Conservation (phyloP, 352 stramenopile genomes). For the Thraustochytrium sp. region DNA sequence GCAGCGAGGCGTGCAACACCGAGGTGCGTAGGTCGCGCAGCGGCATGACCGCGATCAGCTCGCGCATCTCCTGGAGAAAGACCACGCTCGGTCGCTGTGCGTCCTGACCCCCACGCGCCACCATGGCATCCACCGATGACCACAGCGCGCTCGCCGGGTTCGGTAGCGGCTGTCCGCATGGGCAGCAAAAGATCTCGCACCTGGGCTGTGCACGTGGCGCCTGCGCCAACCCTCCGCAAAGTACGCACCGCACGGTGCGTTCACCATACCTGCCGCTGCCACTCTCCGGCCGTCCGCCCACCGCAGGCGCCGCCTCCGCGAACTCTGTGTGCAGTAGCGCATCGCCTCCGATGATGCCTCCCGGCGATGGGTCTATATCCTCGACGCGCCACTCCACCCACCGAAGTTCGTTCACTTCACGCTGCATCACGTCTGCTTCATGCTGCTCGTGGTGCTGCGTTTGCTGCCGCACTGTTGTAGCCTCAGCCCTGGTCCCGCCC, state of each 20-base stretch:
- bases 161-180: conserved; percentile 22
- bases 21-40: neutral
- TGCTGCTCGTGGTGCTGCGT: too few species aligned
- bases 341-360: neutral
- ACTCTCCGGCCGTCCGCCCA: neutral
- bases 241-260: neutral
- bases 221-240: neutral
- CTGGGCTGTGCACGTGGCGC: neutral
- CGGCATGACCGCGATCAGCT: conserved; percentile 16
- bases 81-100: neutral
- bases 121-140: conserved; percentile 2
- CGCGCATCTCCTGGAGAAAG: conserved; percentile 31
- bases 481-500: too few species aligned
- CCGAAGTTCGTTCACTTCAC: neutral
- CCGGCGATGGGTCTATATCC: neutral
- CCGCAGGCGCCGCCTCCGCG: neutral
- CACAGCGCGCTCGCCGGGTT: neutral
- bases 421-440: too few species aligned
- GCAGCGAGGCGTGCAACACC: neutral
- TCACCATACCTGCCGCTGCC: neutral
- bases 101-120: neutral
- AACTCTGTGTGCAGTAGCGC: neutral
- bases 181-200: conserved; percentile 7
- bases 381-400: conserved; percentile 6
- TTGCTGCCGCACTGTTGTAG: too few species aligned